Percentiles rank a stretch among this genome's conserved stretches.
These are phyloP conservation scores for Blastocystis sp. DNA, from an alignment of 352 stramenopile genomes.

Conservation along the genomic window DNA sequence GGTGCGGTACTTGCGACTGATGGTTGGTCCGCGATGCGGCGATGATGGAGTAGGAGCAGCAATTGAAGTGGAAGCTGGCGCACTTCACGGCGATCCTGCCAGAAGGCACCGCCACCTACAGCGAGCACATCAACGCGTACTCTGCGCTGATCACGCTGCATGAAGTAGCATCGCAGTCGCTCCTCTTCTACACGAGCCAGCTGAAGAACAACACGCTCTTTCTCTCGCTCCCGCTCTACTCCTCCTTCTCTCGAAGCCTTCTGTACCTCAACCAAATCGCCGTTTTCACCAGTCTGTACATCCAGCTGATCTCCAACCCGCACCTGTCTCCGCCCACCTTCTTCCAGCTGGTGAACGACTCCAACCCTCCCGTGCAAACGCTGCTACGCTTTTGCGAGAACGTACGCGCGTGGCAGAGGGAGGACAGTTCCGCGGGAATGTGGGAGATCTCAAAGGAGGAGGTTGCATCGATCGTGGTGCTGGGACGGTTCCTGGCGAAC, in stretches of 20 bases:
- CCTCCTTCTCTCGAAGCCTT: slow-evolving; percentile 44
- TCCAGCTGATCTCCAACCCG: slow-evolving; percentile 9
- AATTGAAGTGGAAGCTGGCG: neutral
- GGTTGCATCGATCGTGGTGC: neutral
- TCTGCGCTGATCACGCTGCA: neutral
- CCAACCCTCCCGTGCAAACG: neutral
- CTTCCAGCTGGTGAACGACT: slow-evolving; percentile 12
- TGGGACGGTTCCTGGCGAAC: slow-evolving; percentile 2
- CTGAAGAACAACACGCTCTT: neutral
- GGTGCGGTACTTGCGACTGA: neutral
- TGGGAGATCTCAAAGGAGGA: slow-evolving; percentile 15
- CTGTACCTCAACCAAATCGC: slow-evolving; percentile 47
- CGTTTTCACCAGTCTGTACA: neutral
- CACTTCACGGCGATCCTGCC: neutral
- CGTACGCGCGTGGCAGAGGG: neutral
- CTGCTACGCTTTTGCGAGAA: slow-evolving; percentile 23
- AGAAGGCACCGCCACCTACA: neutral
- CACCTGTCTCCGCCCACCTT: neutral
- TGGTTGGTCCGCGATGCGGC: neutral
- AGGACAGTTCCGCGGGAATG: neutral
- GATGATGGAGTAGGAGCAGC: no score
- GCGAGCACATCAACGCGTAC: neutral
- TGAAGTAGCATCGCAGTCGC: neutral
- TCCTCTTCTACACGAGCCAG: neutral
- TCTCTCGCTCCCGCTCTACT: slow-evolving; percentile 24